phyloP scores from a whole-genome alignment of 495 filamentous ascomycete genomes.

The Penicillium pulvis region DNA sequence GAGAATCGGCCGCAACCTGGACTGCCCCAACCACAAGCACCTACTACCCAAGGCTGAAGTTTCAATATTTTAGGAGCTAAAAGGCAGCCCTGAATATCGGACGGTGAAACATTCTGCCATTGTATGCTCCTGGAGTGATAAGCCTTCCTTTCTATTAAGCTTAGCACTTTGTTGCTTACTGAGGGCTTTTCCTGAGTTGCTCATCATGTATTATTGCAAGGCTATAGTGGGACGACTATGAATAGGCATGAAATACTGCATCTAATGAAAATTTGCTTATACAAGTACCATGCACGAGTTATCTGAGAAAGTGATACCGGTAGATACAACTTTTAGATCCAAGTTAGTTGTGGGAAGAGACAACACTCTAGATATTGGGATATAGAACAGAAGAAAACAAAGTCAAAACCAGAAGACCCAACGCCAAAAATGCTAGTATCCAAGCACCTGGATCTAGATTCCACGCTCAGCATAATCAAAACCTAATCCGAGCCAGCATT shows the following conservation, averaged over 20 bases:
- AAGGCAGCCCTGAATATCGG: not conserved
- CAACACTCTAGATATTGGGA: constrained; percentile 17
- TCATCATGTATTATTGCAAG: not conserved
- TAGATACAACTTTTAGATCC: not conserved
- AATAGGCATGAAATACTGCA: not conserved
- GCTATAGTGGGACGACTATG: not conserved
- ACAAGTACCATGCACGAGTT: not conserved
- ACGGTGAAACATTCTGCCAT: not conserved
- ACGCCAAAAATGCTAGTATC: constrained; percentile 27
- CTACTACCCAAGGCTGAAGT: constrained; percentile 7
- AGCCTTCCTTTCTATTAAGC: not conserved
- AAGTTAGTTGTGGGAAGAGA: not conserved
- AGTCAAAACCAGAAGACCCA: constrained; percentile 16
- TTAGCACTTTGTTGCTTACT: not conserved
- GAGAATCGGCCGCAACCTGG: constrained; percentile 6
- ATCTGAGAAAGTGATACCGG: not conserved
- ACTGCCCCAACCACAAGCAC: constrained; percentile 7
- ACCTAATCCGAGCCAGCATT: constrained; percentile 39
- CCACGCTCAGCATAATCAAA: not conserved
- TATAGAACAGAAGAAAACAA: constrained; percentile 22
- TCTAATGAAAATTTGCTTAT: not conserved
- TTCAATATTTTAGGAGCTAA: not conserved
- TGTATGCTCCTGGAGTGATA: not conserved
- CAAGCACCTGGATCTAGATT: constrained; percentile 3
- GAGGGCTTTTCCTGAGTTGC: not conserved